phyloP scores from a whole-genome alignment of 169 alveolate genomes.

The Cytauxzoon felis region DNA sequence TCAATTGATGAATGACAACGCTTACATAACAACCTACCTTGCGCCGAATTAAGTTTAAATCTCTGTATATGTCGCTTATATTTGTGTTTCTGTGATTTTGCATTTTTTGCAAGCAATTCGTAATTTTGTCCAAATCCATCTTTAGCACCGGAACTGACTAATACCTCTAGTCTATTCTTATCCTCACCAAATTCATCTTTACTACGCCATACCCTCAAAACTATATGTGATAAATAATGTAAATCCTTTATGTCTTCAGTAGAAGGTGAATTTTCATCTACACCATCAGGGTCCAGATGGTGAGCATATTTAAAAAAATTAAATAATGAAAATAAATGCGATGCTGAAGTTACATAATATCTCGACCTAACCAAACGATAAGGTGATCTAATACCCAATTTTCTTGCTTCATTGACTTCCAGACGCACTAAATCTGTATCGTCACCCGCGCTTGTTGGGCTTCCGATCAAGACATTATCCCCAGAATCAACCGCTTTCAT shows the following conservation, averaged over 20 bases:
- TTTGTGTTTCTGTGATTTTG: constrained; percentile 70
- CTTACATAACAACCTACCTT: constrained; percentile 29
- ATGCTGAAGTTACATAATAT: constrained; percentile 86
- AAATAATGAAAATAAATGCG: constrained; percentile 76
- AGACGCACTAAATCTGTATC: constrained; percentile 69
- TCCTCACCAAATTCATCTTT: constrained; percentile 43
- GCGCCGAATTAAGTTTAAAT: constrained; percentile 43
- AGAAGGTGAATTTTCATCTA: constrained; percentile 51
- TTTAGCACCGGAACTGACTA: constrained; percentile 80
- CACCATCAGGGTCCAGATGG: constrained; percentile 61
- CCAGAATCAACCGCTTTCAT: constrained; percentile 41
- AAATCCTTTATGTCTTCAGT: constrained; percentile 67
- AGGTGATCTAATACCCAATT: constrained; percentile 79
- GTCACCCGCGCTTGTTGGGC: constrained; percentile 25
- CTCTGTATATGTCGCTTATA: constrained; percentile 65
- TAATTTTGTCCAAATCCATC: constrained; percentile 78
- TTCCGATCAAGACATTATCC: constrained; percentile 28
- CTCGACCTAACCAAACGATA: constrained; percentile 84
- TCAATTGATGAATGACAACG: constrained; percentile 11
- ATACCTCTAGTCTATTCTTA: constrained; percentile 70
- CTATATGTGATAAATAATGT: constrained; percentile 79
- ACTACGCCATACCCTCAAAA: constrained; percentile 80
- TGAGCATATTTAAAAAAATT: constrained; percentile 70
- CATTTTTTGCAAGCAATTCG: constrained; percentile 63
- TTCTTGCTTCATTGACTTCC: constrained; percentile 78